Conservation (phyloP, 805 yeast species). For the Citeromyces nyonsensis region DNA sequence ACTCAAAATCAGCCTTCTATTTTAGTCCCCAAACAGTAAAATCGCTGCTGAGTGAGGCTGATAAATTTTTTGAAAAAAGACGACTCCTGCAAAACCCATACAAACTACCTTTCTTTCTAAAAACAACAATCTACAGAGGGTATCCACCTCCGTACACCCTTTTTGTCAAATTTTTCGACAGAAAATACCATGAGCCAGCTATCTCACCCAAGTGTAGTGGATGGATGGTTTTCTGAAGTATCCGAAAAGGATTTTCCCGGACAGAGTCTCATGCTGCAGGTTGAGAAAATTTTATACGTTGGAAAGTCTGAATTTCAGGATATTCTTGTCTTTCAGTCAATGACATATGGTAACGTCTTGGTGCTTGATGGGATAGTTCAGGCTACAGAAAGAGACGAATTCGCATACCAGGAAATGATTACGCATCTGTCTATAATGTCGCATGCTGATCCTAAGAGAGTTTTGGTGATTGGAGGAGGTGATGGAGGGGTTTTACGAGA, state of each 20-base stretch:
- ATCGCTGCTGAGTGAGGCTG: no score
- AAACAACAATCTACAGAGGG: no score
- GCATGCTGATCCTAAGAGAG: conserved; percentile 89
- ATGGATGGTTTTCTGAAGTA: conserved; percentile 96
- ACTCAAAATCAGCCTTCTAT: no score
- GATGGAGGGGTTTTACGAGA: conserved; percentile 98
- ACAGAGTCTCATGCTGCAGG: conserved; percentile 87
- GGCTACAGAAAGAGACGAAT: conserved; percentile 94
- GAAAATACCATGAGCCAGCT: conserved; percentile 16
- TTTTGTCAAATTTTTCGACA: not conserved
- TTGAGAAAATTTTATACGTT: conserved; percentile 72
- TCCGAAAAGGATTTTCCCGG: conserved; percentile 98
- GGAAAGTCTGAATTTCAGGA: conserved; percentile 88
- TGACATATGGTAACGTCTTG: conserved; percentile 89
- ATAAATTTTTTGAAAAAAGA: no score
- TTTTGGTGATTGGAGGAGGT: conserved; percentile 95
- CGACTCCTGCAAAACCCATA: no score
- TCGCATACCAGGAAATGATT: conserved; percentile 97
- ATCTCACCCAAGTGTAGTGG: conserved; percentile 43
- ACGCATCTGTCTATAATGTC: conserved; percentile 85
- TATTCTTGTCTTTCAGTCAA: conserved; percentile 81
- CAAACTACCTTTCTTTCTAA: no score
- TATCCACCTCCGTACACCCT: not conserved
- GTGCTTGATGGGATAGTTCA: conserved; percentile 93
- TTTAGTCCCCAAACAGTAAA: no score